A percentile compares a stretch with the other conserved stretches of the same genome.
Conservation (phyloP, 495 filamentous ascomycete genomes). For the Penicillium antarcticum region DNA sequence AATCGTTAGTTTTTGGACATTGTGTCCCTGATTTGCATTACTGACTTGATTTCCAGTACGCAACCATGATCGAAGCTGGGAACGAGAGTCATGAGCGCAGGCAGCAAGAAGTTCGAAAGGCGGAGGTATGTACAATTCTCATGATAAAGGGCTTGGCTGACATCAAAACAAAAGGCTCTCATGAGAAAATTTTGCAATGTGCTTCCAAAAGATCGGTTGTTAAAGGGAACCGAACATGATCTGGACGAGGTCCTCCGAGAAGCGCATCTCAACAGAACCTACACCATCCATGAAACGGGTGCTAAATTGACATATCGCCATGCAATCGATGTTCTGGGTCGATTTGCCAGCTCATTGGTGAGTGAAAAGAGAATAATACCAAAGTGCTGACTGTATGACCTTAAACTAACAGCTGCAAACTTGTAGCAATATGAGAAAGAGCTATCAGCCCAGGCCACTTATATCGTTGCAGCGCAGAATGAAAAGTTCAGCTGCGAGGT, state of each 20-base stretch:
- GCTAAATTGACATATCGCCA: conserved; percentile 79
- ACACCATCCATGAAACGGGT: conserved; percentile 62
- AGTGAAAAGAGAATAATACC: conserved; percentile 11
- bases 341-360: conserved; percentile 59
- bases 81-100: conserved; percentile 58
- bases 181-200: conserved; percentile 73
- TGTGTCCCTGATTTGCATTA: not conserved
- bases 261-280: conserved; percentile 53
- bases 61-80: conserved; percentile 72
- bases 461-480: conserved; percentile 54
- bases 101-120: conserved; percentile 53
- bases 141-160: conserved; percentile 8
- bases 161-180: conserved; percentile 40
- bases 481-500: conserved; percentile 76
- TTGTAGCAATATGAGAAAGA: conserved; percentile 59
- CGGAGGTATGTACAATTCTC: conserved; percentile 34
- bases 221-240: conserved; percentile 60
- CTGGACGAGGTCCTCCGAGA: conserved; percentile 52
- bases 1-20: conserved; percentile 26
- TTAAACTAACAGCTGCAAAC: not conserved
- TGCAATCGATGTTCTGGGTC: conserved; percentile 62
- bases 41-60: conserved; percentile 46
- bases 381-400: too few relatives aligned
- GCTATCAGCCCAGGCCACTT: conserved; percentile 52
- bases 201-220: conserved; percentile 70